Conservation (phyloP, 73 alveolate species). For the Paramecium octaurelia region DNA sequence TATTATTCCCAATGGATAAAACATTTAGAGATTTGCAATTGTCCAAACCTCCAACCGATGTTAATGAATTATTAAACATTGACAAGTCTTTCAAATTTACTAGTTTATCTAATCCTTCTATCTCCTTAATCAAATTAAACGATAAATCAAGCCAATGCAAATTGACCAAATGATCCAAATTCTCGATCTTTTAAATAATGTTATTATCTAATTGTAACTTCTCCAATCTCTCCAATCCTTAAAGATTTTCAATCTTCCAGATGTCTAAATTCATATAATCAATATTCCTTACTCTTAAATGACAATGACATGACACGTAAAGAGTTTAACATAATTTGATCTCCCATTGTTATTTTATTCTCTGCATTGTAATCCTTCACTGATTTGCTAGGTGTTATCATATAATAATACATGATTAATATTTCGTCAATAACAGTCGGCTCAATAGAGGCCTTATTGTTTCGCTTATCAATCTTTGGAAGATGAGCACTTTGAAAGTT, state of each 20-base stretch:
- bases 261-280: conserved; percentile 50
- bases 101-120: conserved; percentile 83
- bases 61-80: conserved; percentile 74
- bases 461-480: neutral
- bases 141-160: conserved; percentile 89
- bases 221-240: conserved; percentile 70
- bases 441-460: conserved; percentile 2
- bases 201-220: conserved; percentile 82
- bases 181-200: conserved; percentile 79
- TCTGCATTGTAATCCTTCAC: conserved; percentile 38
- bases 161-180: conserved; percentile 80
- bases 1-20: conserved; percentile 73
- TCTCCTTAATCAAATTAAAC: conserved; percentile 79
- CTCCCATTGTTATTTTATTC: conserved; percentile 47
- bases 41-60: conserved; percentile 69
- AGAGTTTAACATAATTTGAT: conserved; percentile 7
- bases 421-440: neutral
- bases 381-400: neutral
- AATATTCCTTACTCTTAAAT: conserved; percentile 1
- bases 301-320: conserved; percentile 30
- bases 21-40: conserved; percentile 72
- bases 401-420: neutral
- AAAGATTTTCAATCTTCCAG: conserved; percentile 73
- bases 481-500: conserved; percentile 33
- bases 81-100: conserved; percentile 80